Base-by-base conservation (phyloP, 208 protist species). In the Leishmania aethiopica region DNA sequence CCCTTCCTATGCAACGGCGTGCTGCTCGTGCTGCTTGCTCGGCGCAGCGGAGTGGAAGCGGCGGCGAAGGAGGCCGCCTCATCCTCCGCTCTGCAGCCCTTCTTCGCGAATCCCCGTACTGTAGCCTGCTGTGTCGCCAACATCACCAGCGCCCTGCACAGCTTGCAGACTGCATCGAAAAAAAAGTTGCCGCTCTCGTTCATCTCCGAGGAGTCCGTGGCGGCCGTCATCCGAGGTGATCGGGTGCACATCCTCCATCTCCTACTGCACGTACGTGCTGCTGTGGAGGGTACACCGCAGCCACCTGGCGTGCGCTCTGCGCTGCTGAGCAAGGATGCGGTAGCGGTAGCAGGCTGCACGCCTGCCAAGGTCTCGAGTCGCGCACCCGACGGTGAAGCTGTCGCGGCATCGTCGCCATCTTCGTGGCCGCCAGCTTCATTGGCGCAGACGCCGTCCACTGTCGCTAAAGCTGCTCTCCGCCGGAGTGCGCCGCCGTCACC, bases 1-100 rank as follows among this genome's bases (percentile, higher is more conserved):
- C 94, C 94, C 2, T 97, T 87, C 64, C 75, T 97, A 15, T 88
- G 85, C 47, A 97, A 97, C 82, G 94, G 94, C 51, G 87, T 91
- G 28, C 82, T 88, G 17, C 84, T 97, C 32, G 86, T 84, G 69
- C 79, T 86, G 37, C 70, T 95, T 35, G 88, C 89, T 3, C 86
- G 86, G 35, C 81, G 77, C 55, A 71, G 86, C 74, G 84, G 77
- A 5, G 67, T 25, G 28, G 80, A 80, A 49, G 79, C 67, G 25
- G 77, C 69, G 1, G 55, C 79, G 1, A 47, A 59, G 35, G 69
- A 4, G 53, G n/a, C 55, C 5, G 10, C 62, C 3, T 13, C 10
- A 17, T 59, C 45, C 59, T 10, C 37, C 37, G 35, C 59, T 57
- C n/a, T 35, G 49, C 59, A 4, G 25, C 75, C 81, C 19, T 87